phyloP scores from a whole-genome alignment of 2,329 filamentous ascomycete genomes.

The Cordyceps tenuipes region DNA sequence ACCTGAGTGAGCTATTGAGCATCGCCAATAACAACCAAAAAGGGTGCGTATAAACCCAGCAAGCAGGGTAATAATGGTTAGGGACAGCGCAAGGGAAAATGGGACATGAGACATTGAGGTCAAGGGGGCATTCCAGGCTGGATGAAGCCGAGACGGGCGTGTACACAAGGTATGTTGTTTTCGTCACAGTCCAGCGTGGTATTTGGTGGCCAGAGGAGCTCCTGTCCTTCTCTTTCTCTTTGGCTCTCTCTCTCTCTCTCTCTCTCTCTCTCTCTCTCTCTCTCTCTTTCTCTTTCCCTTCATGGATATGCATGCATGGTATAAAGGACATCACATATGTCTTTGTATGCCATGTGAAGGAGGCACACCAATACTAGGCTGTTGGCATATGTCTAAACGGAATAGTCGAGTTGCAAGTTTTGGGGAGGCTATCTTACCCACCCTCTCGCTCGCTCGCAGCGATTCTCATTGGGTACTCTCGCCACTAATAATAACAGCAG shows the following conservation, averaged over 20 bases:
- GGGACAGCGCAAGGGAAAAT: background rate
- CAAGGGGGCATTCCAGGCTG: constrained; percentile 5
- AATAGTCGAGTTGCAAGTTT: too few species aligned
- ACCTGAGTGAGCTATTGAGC: background rate
- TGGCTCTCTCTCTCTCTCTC: background rate
- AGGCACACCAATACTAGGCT: background rate
- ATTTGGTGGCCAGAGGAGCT: background rate
- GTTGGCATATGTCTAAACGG: background rate
- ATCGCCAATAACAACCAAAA: background rate
- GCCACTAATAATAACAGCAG: too few species aligned
- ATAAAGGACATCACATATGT: background rate
- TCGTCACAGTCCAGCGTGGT: background rate
- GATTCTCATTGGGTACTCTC: too few species aligned
- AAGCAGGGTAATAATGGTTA: background rate
- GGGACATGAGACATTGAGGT: constrained; percentile 3
- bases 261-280: too few species aligned
- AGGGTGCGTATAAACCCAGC: background rate
- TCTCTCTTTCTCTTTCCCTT: background rate
- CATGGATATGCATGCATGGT: background rate
- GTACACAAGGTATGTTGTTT: background rate
- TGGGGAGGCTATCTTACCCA: background rate
- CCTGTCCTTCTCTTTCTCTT: background rate
- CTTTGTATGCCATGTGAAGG: background rate
- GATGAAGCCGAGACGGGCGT: background rate
- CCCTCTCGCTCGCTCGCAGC: background rate